These are phyloP conservation scores for Polymyxa betae DNA, from an alignment of 208 protist species.

Conservation along the genomic window DNA sequence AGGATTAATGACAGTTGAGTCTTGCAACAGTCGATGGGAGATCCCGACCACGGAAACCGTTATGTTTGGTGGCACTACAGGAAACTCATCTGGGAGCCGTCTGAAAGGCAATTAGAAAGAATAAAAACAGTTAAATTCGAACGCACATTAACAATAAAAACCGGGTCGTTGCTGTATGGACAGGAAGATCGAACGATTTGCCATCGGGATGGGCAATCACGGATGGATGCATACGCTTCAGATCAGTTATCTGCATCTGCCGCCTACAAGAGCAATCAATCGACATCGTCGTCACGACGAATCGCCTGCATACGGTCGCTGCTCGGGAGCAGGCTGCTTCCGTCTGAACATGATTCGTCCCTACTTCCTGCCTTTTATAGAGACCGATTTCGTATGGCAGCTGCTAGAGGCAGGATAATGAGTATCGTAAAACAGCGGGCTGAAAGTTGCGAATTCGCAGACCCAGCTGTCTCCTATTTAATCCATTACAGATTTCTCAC, in stretches of 20 bases:
- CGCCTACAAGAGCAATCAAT: background rate
- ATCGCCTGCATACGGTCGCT: background rate
- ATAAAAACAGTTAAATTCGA: background rate
- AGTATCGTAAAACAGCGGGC: background rate
- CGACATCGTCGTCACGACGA: background rate
- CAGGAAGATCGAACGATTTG: constrained; percentile 18
- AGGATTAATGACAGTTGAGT: background rate
- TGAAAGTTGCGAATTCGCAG: too few relatives aligned
- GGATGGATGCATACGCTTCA: background rate
- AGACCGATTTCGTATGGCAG: background rate
- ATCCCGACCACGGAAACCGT: background rate
- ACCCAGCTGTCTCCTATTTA: too few relatives aligned
- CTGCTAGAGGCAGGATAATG: background rate
- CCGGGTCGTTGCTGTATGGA: background rate
- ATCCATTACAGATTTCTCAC: too few relatives aligned
- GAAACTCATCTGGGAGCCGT: constrained; percentile 13
- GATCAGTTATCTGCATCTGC: constrained; percentile 8
- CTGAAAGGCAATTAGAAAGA: background rate
- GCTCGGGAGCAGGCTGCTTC: background rate
- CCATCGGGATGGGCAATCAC: constrained; percentile 18
- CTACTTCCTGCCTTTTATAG: background rate
- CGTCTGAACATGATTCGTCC: background rate
- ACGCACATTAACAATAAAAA: constrained; percentile 7
- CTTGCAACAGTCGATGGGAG: constrained; percentile 10
- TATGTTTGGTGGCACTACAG: background rate